These are phyloP conservation scores for Coprinopsis sp. DNA, from an alignment of 768 basidiomycete genomes.

Conservation along the genomic window DNA sequence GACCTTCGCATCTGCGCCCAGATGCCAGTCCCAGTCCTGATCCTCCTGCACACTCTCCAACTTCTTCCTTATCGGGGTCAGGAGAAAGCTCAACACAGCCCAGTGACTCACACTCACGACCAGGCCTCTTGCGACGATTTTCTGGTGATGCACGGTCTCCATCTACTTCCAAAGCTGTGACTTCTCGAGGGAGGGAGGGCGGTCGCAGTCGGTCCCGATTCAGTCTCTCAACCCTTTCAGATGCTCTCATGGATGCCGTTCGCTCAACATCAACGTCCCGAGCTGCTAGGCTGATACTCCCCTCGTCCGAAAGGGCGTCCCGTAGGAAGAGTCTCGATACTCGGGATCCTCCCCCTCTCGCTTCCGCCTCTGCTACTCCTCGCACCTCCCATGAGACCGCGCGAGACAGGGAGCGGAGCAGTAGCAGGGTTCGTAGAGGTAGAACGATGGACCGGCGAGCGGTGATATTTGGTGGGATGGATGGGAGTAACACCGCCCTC, in stretches of 20 bases:
- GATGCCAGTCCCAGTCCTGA: not conserved
- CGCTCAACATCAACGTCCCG: slow-evolving; percentile 42
- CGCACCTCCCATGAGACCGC: not conserved
- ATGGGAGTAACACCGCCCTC: no score
- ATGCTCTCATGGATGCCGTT: slow-evolving; percentile 43
- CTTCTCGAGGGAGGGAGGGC: slow-evolving; percentile 12
- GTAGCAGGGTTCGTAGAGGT: slow-evolving; percentile 13
- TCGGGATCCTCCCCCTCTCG: not conserved
- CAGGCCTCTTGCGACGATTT: no score
- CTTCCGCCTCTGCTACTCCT: not conserved
- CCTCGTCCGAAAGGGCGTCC: not conserved
- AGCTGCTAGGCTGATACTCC: slow-evolving; percentile 5
- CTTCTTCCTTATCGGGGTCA: not conserved
- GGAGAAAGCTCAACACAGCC: not conserved
- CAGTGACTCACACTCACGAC: not conserved
- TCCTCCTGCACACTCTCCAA: not conserved
- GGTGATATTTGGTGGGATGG: not conserved
- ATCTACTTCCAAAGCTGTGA: slow-evolving; percentile 6
- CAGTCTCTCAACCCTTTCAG: slow-evolving; percentile 49
- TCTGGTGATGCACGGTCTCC: slow-evolving; percentile 6
- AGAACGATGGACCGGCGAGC: slow-evolving; percentile 24
- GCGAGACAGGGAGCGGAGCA: not conserved
- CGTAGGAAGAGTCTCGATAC: not conserved
- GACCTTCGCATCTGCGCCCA: not conserved
- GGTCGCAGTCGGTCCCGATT: slow-evolving; percentile 37